Conservation (phyloP, 2,329 filamentous ascomycete genomes). For the Whalleya microplaca region DNA sequence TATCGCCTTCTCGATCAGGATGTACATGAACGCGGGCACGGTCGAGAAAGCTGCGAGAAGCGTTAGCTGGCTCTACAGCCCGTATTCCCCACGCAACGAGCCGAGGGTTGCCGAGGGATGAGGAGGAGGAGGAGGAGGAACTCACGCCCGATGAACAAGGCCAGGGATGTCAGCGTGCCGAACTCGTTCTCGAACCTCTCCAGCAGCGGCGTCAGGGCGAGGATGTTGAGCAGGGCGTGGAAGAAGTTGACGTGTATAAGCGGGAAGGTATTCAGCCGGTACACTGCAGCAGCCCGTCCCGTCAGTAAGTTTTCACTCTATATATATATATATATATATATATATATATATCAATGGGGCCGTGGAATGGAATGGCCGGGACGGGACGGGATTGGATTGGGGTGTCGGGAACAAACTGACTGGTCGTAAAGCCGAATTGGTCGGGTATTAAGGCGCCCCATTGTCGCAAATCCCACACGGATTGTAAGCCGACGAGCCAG, state of each 20-base stretch:
- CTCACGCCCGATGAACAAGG: conserved; percentile 90
- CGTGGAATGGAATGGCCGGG: no score
- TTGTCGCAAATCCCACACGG: conserved; percentile 71
- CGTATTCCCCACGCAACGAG: not conserved
- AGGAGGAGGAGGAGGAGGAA: conserved; percentile 26
- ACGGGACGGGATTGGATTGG: not conserved
- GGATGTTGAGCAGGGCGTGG: conserved; percentile 77
- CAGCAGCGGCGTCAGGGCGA: conserved; percentile 83
- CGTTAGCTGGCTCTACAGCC: conserved; percentile 28
- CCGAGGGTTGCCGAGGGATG: not conserved
- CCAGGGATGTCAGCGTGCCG: conserved; percentile 85
- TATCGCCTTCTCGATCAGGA: conserved; percentile 75
- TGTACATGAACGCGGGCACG: conserved; percentile 81
- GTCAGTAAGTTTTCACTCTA: conserved; percentile 12
- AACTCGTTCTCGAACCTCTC: conserved; percentile 93
- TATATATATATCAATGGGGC: no score
- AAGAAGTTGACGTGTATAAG: conserved; percentile 82
- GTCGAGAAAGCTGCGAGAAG: conserved; percentile 69
- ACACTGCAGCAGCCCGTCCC: conserved; percentile 60
- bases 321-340: no score
- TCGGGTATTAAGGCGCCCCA: conserved; percentile 82
- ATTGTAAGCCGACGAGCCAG: conserved; percentile 71
- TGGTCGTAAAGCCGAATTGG: conserved; percentile 70
- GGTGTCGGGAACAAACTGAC: conserved; percentile 54
- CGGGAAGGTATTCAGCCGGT: conserved; percentile 90